Percentiles rank a stretch among this genome's conserved stretches.
Evolutionary conservation across 768 basidiomycete species (phyloP).

Genomic region (Tricholoma sp.): DNA sequence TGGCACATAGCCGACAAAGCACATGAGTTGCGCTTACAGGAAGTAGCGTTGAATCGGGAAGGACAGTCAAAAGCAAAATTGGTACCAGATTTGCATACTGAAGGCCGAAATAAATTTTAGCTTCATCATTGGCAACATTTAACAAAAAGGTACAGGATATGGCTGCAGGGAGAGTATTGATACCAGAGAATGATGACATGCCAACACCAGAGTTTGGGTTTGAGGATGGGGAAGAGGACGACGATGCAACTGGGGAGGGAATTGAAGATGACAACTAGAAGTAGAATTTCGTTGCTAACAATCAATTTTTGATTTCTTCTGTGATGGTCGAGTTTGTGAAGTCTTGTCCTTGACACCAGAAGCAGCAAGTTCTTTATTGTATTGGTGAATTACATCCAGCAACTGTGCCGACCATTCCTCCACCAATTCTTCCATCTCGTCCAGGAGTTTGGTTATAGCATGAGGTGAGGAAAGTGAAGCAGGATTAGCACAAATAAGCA

Average conservation of each 20-base stretch:
- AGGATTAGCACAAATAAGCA: constrained; percentile 9
- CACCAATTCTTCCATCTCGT: constrained; percentile 20
- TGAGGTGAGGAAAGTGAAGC: constrained; percentile 1
- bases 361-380: background rate
- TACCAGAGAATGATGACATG: constrained; percentile 9
- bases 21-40: background rate
- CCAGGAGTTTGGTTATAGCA: constrained; percentile 7
- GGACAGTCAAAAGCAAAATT: background rate
- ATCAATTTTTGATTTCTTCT: background rate
- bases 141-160: background rate
- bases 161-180: background rate
- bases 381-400: background rate
- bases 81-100: background rate
- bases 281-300: background rate
- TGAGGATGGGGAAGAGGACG: background rate
- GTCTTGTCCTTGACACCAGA: background rate
- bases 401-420: constrained; percentile 14
- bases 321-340: background rate
- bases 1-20: constrained; percentile 19
- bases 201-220: background rate
- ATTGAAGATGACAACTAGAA: background rate
- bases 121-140: background rate
- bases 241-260: background rate
- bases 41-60: background rate
- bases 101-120: background rate